Base-by-base conservation (phyloP, 306 rosid species). In the Pterocarpus santalinus region DNA sequence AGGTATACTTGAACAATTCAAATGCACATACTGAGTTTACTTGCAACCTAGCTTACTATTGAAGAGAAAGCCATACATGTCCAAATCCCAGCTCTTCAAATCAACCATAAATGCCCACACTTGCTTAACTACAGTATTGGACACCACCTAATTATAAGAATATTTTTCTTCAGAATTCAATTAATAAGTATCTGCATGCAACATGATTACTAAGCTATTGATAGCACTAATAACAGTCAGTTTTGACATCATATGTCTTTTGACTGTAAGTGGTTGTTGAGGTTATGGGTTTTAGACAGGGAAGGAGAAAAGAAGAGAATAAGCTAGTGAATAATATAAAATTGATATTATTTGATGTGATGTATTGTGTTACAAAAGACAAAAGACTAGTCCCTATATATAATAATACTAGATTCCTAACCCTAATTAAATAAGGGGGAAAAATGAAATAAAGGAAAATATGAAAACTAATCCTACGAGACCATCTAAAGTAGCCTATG, bases 11-110 rank as follows among this genome's bases (percentile, higher is more conserved):
- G 5, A 41, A 66, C 8, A 49, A 73, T 28, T 66, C 56, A 43
- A 15, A 17, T 58, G 72, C 72, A 60, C 53, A 58, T 47, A 53
- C 36, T 36, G 36, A 13, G 62, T 46, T 51, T 53, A 71, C 49
- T 49, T 52, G 52, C 82, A 82, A 63, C 65, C 47, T 28, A 41
- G 17, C 69, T 46, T 67, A 9, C 36, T 65, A 51, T 51, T 77
- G 44, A 77, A 64, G 35, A 81, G 43, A 36, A 64, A 64, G 38
- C 52, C 73, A 41, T 16, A 65, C 6, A 28, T 15, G 4, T 13
- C 62, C 61, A 30, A 30, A 44, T 65, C 78, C 80, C 41, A n/a
- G 22, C 53, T 51, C 73, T 58, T 58, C 43, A 15, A 38, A 63
- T 67, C 72, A 79, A 73, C 4, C 71, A 53, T 41, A 79, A 67